Base-by-base conservation (phyloP, 2,329 filamentous ascomycete genomes). In the Botrytis fabae region DNA sequence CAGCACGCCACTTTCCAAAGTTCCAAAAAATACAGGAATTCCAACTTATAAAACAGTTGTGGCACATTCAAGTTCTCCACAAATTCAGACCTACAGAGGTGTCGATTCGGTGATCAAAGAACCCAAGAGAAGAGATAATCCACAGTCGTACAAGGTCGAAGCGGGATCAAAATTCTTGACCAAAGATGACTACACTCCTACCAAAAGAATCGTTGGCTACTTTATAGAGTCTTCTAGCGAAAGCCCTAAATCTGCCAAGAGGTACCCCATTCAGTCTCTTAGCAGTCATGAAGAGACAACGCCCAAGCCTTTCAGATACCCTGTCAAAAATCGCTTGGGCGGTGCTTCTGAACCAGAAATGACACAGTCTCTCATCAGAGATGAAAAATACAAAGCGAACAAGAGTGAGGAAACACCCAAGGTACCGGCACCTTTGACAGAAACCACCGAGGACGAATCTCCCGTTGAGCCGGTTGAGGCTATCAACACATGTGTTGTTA, bases 141-240 rank as follows among this genome's bases (percentile, higher is more conserved):
- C 38, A 54, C 46, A 54, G 6, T 28, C 28, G 25, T 35, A 65
- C 32, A 65, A 65, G 35, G 60, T 42, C 40, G 69, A 71, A 51
- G 44, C 14, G 9, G 59, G 32, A n/a, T 35, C 69, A 54, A 64
- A 70, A 40, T 64, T 64, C 16, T 42, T 70, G 69, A 59, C 69
- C n/a, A 71, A 71, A 42, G 69, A 66, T 48, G 69, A 71, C 42
- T 65, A 71, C 32, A 71, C 60, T 32, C 60, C 69, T 42, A 71
- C 61, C 62, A 65, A 64, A 38, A 65, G 35, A 32, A 71, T 71
- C 38, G 22, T 71, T 51, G 69, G 60, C 14, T 71, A 71, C 61
- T 71, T 28, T 65, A 38, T 71, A n/a, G 38, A 71, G 35, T 44
- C 46, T 51, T 20, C 60, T 22, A 14, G 6, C 22, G 69, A 46